Evolutionary conservation across 192 early-diverging fungal genomes (phyloP).

Genomic region (Linnemannia zychae): DNA sequence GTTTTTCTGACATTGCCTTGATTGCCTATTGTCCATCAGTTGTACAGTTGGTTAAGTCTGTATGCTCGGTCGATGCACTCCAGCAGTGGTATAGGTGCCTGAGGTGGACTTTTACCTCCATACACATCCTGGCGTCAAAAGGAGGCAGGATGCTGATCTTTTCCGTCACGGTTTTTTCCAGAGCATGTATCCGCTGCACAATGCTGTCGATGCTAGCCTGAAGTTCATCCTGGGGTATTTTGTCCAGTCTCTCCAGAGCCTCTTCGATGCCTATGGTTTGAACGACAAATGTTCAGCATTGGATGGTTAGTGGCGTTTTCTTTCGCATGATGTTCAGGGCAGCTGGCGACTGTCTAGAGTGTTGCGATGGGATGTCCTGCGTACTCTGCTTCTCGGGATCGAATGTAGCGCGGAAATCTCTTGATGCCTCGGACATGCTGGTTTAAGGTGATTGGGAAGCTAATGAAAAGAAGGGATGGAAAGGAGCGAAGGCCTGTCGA

Average conservation of each 20-base stretch:
- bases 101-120: conserved; percentile 53
- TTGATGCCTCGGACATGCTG: conserved; percentile 55
- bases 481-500: neutral
- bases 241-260: conserved; percentile 23
- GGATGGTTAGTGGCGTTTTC: conserved; percentile 1
- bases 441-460: neutral
- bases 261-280: conserved; percentile 30
- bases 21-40: conserved; percentile 58
- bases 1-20: conserved; percentile 55
- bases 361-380: neutral
- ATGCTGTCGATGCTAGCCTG: conserved; percentile 54
- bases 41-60: neutral
- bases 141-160: conserved; percentile 73
- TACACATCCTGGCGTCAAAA: conserved; percentile 77
- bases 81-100: neutral
- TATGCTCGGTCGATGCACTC: conserved; percentile 3
- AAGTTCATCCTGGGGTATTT: conserved; percentile 45
- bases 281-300: neutral
- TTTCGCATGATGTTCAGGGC: neutral
- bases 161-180: conserved; percentile 73
- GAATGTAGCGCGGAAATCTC: conserved; percentile 56
- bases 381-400: conserved; percentile 52
- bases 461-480: neutral
- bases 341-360: neutral
- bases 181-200: conserved; percentile 62